Base-by-base conservation (phyloP, 108 stramenopile species). In the Pinguiococcus pyrenoidosus region DNA sequence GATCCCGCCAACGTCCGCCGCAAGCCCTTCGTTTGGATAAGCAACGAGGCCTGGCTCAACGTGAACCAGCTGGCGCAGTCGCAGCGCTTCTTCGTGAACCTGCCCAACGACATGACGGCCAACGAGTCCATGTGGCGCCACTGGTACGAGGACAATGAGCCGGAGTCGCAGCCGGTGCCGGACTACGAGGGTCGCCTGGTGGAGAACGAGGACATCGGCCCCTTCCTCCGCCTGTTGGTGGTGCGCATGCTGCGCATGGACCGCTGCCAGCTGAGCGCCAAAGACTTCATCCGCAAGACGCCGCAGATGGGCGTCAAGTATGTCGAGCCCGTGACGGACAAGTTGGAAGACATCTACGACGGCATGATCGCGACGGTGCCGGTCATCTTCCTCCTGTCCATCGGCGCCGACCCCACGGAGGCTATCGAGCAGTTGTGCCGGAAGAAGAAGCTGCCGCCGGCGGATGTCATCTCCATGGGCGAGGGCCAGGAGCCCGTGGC, bases 401-500 rank as follows among this genome's bases (percentile, higher is more conserved):
- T 79, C 27, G 87, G 87, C 4, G 78, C 85, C 33, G 87, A 89
- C 67, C 87, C 87, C 29, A 89, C 87, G n/a, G 87, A 89, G 46
- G 56, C 76, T 16, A 87, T 89, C 40, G 81, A 86, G 53, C 67
- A 62, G 18, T 56, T 89, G 26, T 79, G 80, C 37, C 53, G 82
- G n/a, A 80, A 81, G 54, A 81, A 78, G 74, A 89, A 89, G 68
- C 69, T 82, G 4, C 71, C 81, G 4, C 52, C 82, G 16, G 81
- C 80, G 22, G 77, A 81, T 0, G 81, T 87, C 24, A 85, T 85
- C 43, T 84, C 82, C 6, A 43, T 89, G 29, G 87, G 87, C 38
- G 84, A 89, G 62, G 87, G 87, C 10, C 87, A 89, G 58, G 87
- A 89, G 62, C 85, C 79, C 2, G 87, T 89, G 36, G 87, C 85